phyloP scores from a whole-genome alignment of 2,329 filamentous ascomycete genomes.

The Microcera coccophila region DNA sequence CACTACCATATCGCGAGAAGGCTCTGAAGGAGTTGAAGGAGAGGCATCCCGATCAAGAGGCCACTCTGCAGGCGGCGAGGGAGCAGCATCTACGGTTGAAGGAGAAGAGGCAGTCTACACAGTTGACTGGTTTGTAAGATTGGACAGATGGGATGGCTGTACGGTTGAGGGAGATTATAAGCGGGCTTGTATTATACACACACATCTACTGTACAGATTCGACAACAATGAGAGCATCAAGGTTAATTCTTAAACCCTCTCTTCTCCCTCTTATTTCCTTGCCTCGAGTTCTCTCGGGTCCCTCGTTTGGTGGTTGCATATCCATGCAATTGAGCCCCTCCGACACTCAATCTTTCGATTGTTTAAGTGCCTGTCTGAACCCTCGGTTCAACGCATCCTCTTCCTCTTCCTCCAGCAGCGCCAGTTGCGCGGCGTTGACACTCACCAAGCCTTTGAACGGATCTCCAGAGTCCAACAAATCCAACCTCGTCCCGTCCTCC shows the following conservation, averaged over 20 bases:
- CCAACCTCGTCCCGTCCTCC: slow-evolving; percentile 56
- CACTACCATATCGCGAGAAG: slow-evolving; percentile 46
- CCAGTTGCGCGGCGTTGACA: slow-evolving; percentile 36
- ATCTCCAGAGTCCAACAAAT: slow-evolving; percentile 69
- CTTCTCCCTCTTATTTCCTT: slow-evolving; percentile 11
- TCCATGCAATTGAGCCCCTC: neutral
- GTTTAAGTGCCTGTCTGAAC: slow-evolving; percentile 46
- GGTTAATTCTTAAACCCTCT: slow-evolving; percentile 13
- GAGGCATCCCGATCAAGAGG: slow-evolving; percentile 45
- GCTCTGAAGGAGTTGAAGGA: slow-evolving; percentile 41
- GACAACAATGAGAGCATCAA: slow-evolving; percentile 24
- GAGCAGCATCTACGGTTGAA: slow-evolving; percentile 52
- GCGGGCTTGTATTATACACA: slow-evolving; percentile 40
- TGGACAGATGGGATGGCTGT: slow-evolving; percentile 15
- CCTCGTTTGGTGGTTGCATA: neutral
- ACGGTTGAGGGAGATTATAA: slow-evolving; percentile 22
- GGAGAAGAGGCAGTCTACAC: slow-evolving; percentile 38
- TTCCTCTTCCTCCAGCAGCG: slow-evolving; percentile 20
- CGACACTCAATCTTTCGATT: slow-evolving; percentile 25
- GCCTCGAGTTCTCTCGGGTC: slow-evolving; percentile 5
- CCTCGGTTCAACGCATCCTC: slow-evolving; percentile 42
- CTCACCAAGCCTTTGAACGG: slow-evolving; percentile 57
- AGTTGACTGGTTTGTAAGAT: slow-evolving; percentile 18
- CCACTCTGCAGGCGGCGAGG: slow-evolving; percentile 46
- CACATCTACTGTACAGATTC: slow-evolving; percentile 31